phyloP scores from a whole-genome alignment of 257 asterid species.

The Capsicum pubescens region DNA sequence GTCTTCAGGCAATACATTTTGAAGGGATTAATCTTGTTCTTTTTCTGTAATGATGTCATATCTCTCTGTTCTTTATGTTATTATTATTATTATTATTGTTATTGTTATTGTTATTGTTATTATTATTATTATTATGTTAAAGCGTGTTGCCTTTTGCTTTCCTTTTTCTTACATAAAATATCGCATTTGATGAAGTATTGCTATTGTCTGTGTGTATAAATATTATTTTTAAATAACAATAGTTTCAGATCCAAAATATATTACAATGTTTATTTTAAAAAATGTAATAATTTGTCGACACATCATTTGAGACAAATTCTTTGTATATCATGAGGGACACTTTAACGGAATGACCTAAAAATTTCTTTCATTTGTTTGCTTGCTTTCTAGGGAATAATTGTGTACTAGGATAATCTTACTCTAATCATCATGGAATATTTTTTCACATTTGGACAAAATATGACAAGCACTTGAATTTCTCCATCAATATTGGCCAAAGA shows the following conservation, averaged over 20 bases:
- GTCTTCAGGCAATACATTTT: too few relatives aligned
- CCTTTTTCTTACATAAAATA: too few relatives aligned
- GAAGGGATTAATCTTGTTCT: too few relatives aligned
- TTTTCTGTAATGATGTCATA: too few relatives aligned
- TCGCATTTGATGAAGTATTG: neutral
- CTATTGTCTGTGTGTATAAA: neutral
- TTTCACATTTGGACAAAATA: neutral
- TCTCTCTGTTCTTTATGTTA: too few relatives aligned
- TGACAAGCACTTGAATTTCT: neutral
- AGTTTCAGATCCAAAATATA: too few relatives aligned
- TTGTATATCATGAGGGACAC: neutral
- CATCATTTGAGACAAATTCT: neutral
- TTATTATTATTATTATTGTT: too few relatives aligned
- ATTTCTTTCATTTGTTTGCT: neutral
- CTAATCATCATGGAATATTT: conserved; percentile 17
- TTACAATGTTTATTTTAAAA: too few relatives aligned
- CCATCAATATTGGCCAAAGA: neutral
- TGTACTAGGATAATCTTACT: conserved; percentile 13
- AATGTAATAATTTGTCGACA: neutral
- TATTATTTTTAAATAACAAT: neutral
- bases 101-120: too few relatives aligned
- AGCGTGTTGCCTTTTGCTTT: neutral
- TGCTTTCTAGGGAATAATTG: neutral
- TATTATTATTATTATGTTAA: neutral
- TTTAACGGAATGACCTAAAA: neutral